Conservation (phyloP, 305 asterid species). For the Fraxinus floribunda region DNA sequence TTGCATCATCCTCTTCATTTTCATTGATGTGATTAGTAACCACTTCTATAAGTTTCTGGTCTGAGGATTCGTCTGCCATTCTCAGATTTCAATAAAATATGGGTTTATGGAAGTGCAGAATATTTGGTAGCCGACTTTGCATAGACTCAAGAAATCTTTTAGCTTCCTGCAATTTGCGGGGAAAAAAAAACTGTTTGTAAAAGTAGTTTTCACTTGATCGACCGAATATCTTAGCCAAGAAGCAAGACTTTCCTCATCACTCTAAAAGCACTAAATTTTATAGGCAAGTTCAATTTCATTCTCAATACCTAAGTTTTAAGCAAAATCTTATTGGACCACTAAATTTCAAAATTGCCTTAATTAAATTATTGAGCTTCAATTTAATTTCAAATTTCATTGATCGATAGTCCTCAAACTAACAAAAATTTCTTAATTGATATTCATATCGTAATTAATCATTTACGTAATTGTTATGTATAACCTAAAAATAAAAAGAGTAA, state of each 20-base stretch:
- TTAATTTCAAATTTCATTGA: not conserved
- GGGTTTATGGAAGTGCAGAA: not conserved
- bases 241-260: not conserved
- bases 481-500: not conserved
- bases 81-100: conserved; percentile 2
- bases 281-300: not conserved
- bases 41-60: not conserved
- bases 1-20: not conserved
- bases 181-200: not conserved
- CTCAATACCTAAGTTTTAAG: not conserved
- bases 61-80: conserved; percentile 6
- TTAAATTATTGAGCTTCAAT: not conserved
- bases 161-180: not conserved
- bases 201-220: not conserved
- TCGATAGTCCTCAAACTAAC: not conserved
- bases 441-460: not conserved
- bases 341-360: not conserved
- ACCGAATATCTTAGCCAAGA: not conserved
- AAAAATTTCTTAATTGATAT: too few relatives aligned
- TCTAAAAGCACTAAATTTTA: too few relatives aligned
- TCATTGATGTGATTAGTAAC: not conserved
- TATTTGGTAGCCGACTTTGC: not conserved
- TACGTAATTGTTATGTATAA: not conserved
- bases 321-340: not conserved
- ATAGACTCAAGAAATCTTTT: not conserved